These are phyloP conservation scores for Daldinia childiae DNA, from an alignment of 495 filamentous ascomycete species.

Conservation along the genomic window DNA sequence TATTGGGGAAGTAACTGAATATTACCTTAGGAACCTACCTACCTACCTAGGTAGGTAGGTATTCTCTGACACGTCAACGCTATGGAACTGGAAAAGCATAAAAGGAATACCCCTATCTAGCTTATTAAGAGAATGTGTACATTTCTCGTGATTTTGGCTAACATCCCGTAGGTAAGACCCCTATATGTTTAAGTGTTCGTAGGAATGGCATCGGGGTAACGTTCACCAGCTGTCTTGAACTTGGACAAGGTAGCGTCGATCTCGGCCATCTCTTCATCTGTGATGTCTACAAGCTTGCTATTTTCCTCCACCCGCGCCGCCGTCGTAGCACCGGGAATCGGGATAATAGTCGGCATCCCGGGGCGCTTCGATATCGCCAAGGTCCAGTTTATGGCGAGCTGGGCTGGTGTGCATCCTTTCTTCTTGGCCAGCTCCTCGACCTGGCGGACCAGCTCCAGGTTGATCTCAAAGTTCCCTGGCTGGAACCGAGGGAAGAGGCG, in stretches of 20 bases:
- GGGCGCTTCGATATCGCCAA: slow-evolving; percentile 56
- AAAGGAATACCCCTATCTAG: background rate
- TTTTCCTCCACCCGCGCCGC: slow-evolving; percentile 62
- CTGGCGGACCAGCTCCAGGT: slow-evolving; percentile 73
- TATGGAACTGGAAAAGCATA: background rate
- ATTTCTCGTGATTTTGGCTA: background rate
- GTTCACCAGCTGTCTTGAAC: slow-evolving; percentile 12
- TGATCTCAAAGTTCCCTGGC: slow-evolving; percentile 73
- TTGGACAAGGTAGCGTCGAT: slow-evolving; percentile 57
- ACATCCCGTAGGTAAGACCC: background rate
- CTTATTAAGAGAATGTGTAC: too few relatives aligned
- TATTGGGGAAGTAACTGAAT: background rate
- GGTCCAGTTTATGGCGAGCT: slow-evolving; percentile 83
- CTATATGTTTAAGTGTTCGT: background rate
- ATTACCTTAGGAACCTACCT: too few relatives aligned
- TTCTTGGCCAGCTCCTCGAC: slow-evolving; percentile 72
- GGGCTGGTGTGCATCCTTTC: slow-evolving; percentile 76
- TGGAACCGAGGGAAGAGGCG: slow-evolving; percentile 72
- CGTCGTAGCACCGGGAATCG: slow-evolving; percentile 80
- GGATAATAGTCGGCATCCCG: slow-evolving; percentile 73
- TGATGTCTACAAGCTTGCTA: slow-evolving; percentile 53
- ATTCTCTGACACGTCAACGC: background rate
- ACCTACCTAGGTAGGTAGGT: too few relatives aligned
- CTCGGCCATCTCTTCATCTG: slow-evolving; percentile 57
- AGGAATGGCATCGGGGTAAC: slow-evolving; percentile 10